Conservation (phyloP, 352 stramenopile genomes). For the Globisporangium ultimum region DNA sequence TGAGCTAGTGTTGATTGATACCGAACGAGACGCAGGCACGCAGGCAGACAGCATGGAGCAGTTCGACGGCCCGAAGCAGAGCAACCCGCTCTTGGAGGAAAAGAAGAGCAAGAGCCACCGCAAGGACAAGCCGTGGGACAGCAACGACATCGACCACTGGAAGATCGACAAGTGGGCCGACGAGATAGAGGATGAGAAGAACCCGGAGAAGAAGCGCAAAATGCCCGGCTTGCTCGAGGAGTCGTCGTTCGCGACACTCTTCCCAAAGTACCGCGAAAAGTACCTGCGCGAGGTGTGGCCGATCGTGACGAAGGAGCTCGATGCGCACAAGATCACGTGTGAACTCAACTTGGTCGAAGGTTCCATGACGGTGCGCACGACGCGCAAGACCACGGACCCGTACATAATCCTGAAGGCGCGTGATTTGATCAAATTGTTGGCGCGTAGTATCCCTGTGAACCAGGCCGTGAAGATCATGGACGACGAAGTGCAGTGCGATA, state of each 20-base stretch:
- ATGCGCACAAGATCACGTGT: constrained; percentile 94
- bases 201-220: constrained; percentile 51
- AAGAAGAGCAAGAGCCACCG: constrained; percentile 93
- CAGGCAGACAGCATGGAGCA: constrained; percentile 45
- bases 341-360: constrained; percentile 99
- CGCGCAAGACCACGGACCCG: constrained; percentile 94
- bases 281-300: constrained; percentile 99
- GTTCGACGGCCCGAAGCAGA: constrained; percentile 50
- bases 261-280: constrained; percentile 99
- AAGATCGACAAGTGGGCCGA: constrained; percentile 90
- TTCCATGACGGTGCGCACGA: constrained; percentile 91
- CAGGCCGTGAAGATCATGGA: constrained; percentile 97
- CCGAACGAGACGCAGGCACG: not conserved
- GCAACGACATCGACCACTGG: constrained; percentile 98
- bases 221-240: constrained; percentile 95
- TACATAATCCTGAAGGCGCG: constrained; percentile 99
- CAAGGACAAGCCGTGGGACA: constrained; percentile 99
- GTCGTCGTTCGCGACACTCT: constrained; percentile 99
- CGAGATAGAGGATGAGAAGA: constrained; percentile 80
- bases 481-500: constrained; percentile 98
- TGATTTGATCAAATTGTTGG: constrained; percentile 98
- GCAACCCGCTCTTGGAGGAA: constrained; percentile 40
- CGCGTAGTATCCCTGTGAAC: constrained; percentile 96
- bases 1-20: not conserved
- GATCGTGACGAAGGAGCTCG: constrained; percentile 96